Evolutionary conservation across 306 rosid species (phyloP), one percentile per base, ranked within the genome.

Genomic region (Chamaecrista fasciculata): DNA sequence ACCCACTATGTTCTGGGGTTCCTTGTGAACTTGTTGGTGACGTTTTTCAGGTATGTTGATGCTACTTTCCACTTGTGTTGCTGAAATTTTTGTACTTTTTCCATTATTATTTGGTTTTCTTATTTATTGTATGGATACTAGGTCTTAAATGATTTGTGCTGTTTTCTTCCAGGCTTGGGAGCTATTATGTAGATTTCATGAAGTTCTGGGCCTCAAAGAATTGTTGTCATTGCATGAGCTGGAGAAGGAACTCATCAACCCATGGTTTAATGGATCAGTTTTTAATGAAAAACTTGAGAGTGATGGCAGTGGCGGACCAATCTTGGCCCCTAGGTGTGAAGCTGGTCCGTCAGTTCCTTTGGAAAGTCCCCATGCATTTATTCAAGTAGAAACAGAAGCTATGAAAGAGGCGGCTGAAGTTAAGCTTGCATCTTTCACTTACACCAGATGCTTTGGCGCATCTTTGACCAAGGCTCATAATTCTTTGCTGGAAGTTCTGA

Each of bases 161-260:
- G 81, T 53, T 60, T 7, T 64, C 55, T 47, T 68, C 52, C 86
- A 95, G 99, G 89, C 78, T 69, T 95, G 96, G 97, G 96, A 91
- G 66, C 81, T 79, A 59, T 68, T 89, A 20, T 78, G 78, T 36
- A 84, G 97, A 66, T 95, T 91, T 65, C 80, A 76, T 36, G 97
- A 83, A 77, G 80, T 80, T 76, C 76, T 95, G 86, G 89, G 86
- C 70, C 82, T 91, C 79, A 75, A 84, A 67, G 89, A 87, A 55
- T 77, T 86, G 15, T 77, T 83, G 56, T 81, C 85, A 37, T 74
- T 95, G 59, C 87, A 84, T 74, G 97, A 87, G 70, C 85, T 95
- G 51, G 99, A 89, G 77, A 86, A 81, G 70, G 99, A 91, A 63
- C 99, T 95, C 56, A 69, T 91, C 62, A 87, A 84, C 79, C 99